Evolutionary conservation across 345 rosid genomes (phyloP).

Genomic region (Gossypium raimondii): DNA sequence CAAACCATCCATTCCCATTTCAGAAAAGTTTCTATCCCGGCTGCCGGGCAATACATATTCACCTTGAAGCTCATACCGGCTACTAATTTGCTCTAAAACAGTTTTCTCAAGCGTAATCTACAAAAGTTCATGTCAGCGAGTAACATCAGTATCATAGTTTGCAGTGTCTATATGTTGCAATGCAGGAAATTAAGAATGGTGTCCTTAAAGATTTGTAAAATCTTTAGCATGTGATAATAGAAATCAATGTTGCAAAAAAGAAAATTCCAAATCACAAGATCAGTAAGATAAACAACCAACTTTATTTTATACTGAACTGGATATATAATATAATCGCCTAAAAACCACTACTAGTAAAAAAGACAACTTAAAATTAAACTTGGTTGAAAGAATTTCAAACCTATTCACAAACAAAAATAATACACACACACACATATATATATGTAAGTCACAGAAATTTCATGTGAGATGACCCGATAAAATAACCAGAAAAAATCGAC

Average conservation of each 20-base stretch:
- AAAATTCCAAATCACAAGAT: neutral
- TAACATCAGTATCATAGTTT: constrained; percentile 28
- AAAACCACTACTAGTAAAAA: neutral
- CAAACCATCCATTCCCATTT: constrained; percentile 68
- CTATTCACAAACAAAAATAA: constrained; percentile 11
- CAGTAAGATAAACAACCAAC: neutral
- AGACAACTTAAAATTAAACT: neutral
- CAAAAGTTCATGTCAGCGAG: constrained; percentile 14
- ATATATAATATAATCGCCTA: neutral
- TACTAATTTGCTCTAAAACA: constrained; percentile 79
- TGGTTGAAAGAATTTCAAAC: constrained; percentile 1
- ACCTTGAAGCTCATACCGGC: constrained; percentile 98
- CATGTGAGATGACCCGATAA: neutral
- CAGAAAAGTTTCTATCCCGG: constrained; percentile 72
- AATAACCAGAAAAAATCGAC: constrained; percentile 15
- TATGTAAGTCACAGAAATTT: neutral
- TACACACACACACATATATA: neutral
- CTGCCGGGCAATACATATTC: constrained; percentile 97
- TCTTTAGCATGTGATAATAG: constrained; percentile 1
- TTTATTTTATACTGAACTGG: neutral
- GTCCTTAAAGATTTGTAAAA: neutral
- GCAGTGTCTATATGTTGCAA: constrained; percentile 3
- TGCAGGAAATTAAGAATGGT: neutral
- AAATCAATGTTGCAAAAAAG: neutral
- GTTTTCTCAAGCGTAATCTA: constrained; percentile 93